Evolutionary conservation across 139 green algal genomes (phyloP).

Genomic region (Astrephomene gubernaculifera): DNA sequence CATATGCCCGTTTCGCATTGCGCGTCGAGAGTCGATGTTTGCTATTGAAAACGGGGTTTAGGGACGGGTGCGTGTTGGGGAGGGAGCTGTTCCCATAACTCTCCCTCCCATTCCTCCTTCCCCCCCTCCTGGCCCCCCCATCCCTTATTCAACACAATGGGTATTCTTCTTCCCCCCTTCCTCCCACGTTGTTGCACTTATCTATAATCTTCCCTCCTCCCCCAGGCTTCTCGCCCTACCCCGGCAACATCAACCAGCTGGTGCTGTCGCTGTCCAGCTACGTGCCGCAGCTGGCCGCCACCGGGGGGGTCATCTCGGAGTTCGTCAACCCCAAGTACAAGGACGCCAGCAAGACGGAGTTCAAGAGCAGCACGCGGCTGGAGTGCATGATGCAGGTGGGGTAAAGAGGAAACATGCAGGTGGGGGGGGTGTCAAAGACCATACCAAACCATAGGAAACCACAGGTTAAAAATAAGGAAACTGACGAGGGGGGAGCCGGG

Average conservation of each 20-base stretch:
- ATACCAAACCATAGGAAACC: not conserved
- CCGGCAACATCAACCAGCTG: slow-evolving; percentile 98
- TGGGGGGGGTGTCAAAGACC: not conserved
- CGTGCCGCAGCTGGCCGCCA: slow-evolving; percentile 73
- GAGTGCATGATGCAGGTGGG: slow-evolving; percentile 99
- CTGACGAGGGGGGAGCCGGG: no score
- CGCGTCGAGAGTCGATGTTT: no score
- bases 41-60: no score
- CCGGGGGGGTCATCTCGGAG: slow-evolving; percentile 91
- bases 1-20: no score
- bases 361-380: slow-evolving; percentile 96
- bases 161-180: no score
- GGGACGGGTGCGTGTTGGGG: no score
- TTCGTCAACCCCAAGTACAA: slow-evolving; percentile 99
- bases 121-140: not conserved
- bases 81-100: no score
- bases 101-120: not conserved
- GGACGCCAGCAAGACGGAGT: slow-evolving; percentile 87
- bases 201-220: no score
- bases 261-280: slow-evolving; percentile 90
- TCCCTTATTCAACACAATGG: no score
- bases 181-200: no score
- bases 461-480: not conserved
- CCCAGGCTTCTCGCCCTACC: slow-evolving; percentile 94
- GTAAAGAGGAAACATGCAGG: no score